phyloP scores from a whole-genome alignment of 371 early-diverging fungal species.

The Synchytrium microbalum region DNA sequence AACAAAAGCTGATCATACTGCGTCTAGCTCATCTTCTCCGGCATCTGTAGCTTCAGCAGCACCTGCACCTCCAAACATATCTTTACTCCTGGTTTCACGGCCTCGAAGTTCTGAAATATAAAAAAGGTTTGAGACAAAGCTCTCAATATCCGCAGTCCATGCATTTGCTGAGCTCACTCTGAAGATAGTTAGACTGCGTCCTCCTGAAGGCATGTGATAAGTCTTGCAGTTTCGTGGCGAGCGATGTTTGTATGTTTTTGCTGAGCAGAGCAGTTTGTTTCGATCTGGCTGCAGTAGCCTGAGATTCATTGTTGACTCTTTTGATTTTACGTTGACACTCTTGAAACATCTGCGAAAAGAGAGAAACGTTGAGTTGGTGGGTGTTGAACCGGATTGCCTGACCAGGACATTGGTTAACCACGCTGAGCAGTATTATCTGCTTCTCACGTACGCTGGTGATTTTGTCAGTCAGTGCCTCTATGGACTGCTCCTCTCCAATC shows the following conservation, averaged over 20 bases:
- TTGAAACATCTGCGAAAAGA: conserved; percentile 65
- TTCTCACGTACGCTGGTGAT: conserved; percentile 61
- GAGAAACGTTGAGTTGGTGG: conserved; percentile 1
- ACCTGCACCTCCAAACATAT: conserved; percentile 16
- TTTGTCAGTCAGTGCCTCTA: conserved; percentile 67
- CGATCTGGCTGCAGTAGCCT: conserved; percentile 25
- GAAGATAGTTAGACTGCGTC: conserved; percentile 76
- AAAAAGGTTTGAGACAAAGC: background rate
- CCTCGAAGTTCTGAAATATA: conserved; percentile 31
- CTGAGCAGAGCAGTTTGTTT: conserved; percentile 64
- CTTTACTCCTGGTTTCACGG: conserved; percentile 30
- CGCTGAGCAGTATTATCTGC: background rate
- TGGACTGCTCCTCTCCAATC: conserved; percentile 71
- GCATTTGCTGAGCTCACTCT: conserved; percentile 44
- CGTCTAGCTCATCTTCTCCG: conserved; percentile 35
- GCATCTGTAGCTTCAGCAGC: conserved; percentile 6
- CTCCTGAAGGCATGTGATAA: conserved; percentile 72
- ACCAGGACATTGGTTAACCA: background rate
- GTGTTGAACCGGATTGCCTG: conserved; percentile 2
- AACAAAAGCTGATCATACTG: conserved; percentile 15
- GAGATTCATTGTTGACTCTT: conserved; percentile 48
- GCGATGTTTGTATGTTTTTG: conserved; percentile 77
- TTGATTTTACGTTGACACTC: conserved; percentile 73
- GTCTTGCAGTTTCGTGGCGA: conserved; percentile 86
- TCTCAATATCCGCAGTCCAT: background rate